phyloP scores from a whole-genome alignment of 78 protist species.

The Monosiga brevicollis region DNA sequence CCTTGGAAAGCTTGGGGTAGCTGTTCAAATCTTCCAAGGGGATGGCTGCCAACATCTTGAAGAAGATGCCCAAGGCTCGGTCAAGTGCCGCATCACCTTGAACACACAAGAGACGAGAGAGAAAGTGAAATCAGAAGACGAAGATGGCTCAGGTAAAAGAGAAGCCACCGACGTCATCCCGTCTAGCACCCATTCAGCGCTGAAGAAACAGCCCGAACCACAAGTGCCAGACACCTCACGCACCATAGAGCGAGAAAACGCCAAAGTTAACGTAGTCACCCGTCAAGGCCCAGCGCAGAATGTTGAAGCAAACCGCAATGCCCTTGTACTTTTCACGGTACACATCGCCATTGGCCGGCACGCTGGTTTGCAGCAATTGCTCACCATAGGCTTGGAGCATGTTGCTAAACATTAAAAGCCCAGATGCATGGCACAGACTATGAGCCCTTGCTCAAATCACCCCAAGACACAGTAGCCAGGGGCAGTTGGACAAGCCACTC shows the following conservation, averaged over 20 bases:
- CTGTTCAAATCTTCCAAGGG: conserved; percentile 15
- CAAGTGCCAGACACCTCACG: no score
- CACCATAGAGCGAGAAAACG: conserved; percentile 53
- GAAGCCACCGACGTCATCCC: no score
- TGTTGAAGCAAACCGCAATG: conserved; percentile 27
- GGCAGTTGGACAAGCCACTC: no score
- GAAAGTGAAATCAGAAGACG: no score
- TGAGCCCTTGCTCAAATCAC: no score
- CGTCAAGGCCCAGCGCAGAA: conserved; percentile 19
- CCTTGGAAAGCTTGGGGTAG: conserved; percentile 35
- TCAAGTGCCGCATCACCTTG: conserved; percentile 34
- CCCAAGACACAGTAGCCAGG: no score
- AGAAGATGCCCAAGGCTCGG: conserved; percentile 22
- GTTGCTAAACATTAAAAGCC: no score
- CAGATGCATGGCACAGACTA: no score
- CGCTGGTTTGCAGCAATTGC: not conserved
- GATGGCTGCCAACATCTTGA: conserved; percentile 8
- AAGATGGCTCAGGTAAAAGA: no score
- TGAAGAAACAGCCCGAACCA: no score
- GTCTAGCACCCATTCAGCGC: no score
- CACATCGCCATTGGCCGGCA: not conserved
- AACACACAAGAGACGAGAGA: no score
- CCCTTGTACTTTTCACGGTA: conserved; percentile 31
- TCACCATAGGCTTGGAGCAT: conserved; percentile 28
- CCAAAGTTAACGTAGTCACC: conserved; percentile 65